phyloP scores from a whole-genome alignment of 495 filamentous ascomycete species.

The Neurospora terricola region DNA sequence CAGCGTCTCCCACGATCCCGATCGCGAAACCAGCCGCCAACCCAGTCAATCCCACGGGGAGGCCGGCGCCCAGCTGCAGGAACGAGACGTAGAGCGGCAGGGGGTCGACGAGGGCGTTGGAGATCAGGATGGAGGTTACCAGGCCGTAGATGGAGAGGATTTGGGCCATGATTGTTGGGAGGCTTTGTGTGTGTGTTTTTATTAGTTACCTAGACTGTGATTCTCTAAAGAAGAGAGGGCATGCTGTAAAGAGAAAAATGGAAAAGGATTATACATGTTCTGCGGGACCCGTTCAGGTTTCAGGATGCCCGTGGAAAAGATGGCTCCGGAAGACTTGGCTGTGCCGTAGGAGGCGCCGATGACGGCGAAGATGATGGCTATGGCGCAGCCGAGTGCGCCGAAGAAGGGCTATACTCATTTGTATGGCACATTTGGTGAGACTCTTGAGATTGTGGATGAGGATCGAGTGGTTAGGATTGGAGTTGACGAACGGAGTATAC shows the following conservation, averaged over 20 bases:
- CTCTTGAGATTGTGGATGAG: not conserved
- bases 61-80: slow-evolving; percentile 50
- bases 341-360: slow-evolving; percentile 90
- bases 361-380: slow-evolving; percentile 61
- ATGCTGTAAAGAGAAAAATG: not conserved
- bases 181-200: slow-evolving; percentile 31
- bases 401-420: slow-evolving; percentile 32
- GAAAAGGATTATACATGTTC: slow-evolving; percentile 22
- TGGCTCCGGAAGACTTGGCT: slow-evolving; percentile 70
- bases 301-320: slow-evolving; percentile 50
- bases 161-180: slow-evolving; percentile 67
- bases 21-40: slow-evolving; percentile 97
- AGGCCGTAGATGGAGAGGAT: slow-evolving; percentile 60
- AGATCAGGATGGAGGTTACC: slow-evolving; percentile 39
- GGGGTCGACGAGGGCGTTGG: slow-evolving; percentile 31
- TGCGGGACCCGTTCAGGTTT: slow-evolving; percentile 81
- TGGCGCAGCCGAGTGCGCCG: slow-evolving; percentile 36
- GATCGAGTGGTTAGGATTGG: not conserved
- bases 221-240: not conserved
- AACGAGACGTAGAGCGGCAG: slow-evolving; percentile 37
- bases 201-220: not conserved
- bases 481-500: slow-evolving; percentile 30
- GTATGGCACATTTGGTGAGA: not conserved
- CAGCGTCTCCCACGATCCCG: slow-evolving; percentile 83
- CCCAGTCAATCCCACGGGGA: slow-evolving; percentile 91